These are phyloP conservation scores for Boletus mariae DNA, from an alignment of 1,284 basidiomycete genomes.

Conservation along the genomic window DNA sequence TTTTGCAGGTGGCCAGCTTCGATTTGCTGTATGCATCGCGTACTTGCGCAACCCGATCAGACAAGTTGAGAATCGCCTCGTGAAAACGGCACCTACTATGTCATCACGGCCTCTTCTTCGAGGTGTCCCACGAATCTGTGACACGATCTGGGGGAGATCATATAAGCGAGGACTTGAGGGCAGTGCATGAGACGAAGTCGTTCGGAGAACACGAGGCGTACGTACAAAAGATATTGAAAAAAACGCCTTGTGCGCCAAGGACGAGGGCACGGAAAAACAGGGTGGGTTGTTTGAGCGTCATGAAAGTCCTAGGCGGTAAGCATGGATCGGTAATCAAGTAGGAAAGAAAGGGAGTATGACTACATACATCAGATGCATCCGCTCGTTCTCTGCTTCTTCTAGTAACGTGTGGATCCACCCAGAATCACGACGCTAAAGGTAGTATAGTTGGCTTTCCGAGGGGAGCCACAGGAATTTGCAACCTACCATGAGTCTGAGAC, in stretches of 20 bases:
- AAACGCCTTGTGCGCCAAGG: slow-evolving; percentile 85
- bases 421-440: slow-evolving; percentile 70
- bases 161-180: slow-evolving; percentile 68
- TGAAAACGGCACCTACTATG: slow-evolving; percentile 56
- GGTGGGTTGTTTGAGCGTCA: slow-evolving; percentile 79
- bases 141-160: slow-evolving; percentile 78
- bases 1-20: slow-evolving; percentile 84
- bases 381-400: slow-evolving; percentile 94
- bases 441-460: slow-evolving; percentile 8
- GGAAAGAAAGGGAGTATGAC: slow-evolving; percentile 2
- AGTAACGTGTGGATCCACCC: slow-evolving; percentile 86
- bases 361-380: slow-evolving; percentile 84
- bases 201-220: slow-evolving; percentile 21
- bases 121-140: slow-evolving; percentile 95
- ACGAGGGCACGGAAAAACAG: slow-evolving; percentile 77
- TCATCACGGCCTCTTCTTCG: slow-evolving; percentile 92
- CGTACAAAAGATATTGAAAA: slow-evolving; percentile 88
- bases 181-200: slow-evolving; percentile 16
- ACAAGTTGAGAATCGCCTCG: slow-evolving; percentile 26
- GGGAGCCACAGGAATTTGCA: slow-evolving; percentile 1
- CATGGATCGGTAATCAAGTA: slow-evolving; percentile 13
- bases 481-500: slow-evolving; percentile 77
- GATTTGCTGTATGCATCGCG: slow-evolving; percentile 79
- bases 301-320: slow-evolving; percentile 66
- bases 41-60: slow-evolving; percentile 42